Base-by-base conservation (phyloP, 2,329 filamentous ascomycete genomes). In the Aspergillus novofumigatus region DNA sequence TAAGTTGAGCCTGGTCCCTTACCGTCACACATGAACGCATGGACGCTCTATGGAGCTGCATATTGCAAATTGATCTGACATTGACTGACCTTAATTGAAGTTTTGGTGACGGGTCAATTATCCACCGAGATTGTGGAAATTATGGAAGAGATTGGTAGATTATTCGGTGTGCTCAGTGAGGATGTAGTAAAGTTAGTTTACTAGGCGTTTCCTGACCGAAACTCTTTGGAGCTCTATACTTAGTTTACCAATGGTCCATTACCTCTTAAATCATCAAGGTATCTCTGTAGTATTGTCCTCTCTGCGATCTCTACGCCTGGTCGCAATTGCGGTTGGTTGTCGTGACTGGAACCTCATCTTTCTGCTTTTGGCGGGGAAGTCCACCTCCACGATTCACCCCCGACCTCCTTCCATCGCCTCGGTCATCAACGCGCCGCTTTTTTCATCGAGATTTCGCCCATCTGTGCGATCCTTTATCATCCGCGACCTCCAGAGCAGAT, bases 81-180 rank as follows among this genome's bases (percentile, higher is more conserved):
- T 65, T 64, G 23, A 47, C 32, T 29, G 32, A 21, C 11, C 28
- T 21, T 5, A 38, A 54, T 54, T 60, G 32, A 57, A 85, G 84
- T 84, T 23, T 73, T 88, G 49, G 85, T 87, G 26, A 87, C 85
- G 29, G 83, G 80, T 38, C 85, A 85, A 62, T 70, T 86, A 45
- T 81, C 81, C 20, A 76, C 78, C 45, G 82, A 85, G 59, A 83
- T 86, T 52, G 74, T 71, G 29, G 74, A 76, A n/a, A 78, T 84
- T 28, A 77, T 81, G 45, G 75, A 74, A 50, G 81, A 84, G 61
- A 79, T 86, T 47, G 82, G 86, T 60, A 78, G 78, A 59, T 67
- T 88, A 20, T 87, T 86, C 69, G 85, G 85, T 5, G 79, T 83
- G 17, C 67, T 87, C 55, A 80, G 83, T 68, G 85, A 87, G 67